Base-by-base conservation (phyloP, 2,329 filamentous ascomycete species). In the Monosporascus sp. region DNA sequence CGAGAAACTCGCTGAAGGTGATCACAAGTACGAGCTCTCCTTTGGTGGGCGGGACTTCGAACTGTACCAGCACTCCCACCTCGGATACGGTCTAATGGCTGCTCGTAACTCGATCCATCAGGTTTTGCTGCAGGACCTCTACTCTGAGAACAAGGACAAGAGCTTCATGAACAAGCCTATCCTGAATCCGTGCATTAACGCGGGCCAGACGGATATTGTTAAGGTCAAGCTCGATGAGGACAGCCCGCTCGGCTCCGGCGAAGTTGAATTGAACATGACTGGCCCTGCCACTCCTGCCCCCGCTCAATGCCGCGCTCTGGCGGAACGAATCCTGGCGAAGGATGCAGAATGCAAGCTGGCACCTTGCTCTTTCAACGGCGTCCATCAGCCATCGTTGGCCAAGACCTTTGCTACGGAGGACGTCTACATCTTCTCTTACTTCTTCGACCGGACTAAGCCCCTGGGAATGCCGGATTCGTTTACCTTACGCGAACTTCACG, bases 381-480 rank as follows among this genome's bases (percentile, higher is more conserved):
- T 99, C 31, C 90, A 99, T 74, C 94, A 99, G 72, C 94, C 94
- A 9, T 87, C 88, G 22, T 80, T 99, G 48, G 86, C 85, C 62
- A 96, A 96, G 79, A 99, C 94, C 0, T 99, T 99, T 66, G 78
- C 89, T 26, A 82, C 81, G 58, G 93, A 97, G 72, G 92, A 97
- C 65, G 84, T 97, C 40, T 99, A 93, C 75, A 91, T 97, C 63
- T 93, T 99, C 74, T 96, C 90, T 31, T 99, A 96, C 81, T 99
- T 99, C 75, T 97, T 88, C 75, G 94, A 99, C 77, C 92, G 95
- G 65, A 95, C 89, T 24, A 83, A 89, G 70, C 90, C 91, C 5
- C 84, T 99, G 11, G 95, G 95, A 61, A 97, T 99, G 91, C 94
- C 95, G n/a, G 91, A 96, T 61, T 92, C 89, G 6, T 99, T 97